Evolutionary conservation across 768 basidiomycete species (phyloP).

Genomic region (Russula virescens): DNA sequence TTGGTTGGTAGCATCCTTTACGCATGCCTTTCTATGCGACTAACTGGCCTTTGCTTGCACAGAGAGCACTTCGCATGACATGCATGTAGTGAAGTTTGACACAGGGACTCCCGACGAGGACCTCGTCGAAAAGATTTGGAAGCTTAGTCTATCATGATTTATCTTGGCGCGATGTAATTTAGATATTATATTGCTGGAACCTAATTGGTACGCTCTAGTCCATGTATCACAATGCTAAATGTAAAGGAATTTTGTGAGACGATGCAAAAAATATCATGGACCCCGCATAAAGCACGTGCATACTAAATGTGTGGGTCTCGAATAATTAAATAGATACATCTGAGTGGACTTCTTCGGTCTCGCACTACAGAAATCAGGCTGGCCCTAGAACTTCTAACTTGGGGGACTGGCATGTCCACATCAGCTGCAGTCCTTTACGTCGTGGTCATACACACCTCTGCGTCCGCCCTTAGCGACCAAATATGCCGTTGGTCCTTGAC

Average conservation of each 20-base stretch:
- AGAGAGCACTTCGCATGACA: slow-evolving; percentile 19
- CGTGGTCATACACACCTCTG: slow-evolving; percentile 7
- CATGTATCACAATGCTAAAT: slow-evolving; percentile 4
- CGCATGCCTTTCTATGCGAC: background rate
- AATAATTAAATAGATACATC: slow-evolving; percentile 10
- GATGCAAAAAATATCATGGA: slow-evolving; percentile 2
- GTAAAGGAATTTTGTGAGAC: background rate
- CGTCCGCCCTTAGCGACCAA: slow-evolving; percentile 59
- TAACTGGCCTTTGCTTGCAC: slow-evolving; percentile 22
- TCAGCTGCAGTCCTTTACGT: background rate
- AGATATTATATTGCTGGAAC: background rate
- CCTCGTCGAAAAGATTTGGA: slow-evolving; percentile 20
- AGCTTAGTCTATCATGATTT: slow-evolving; percentile 9
- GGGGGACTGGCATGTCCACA: background rate
- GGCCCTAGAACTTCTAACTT: background rate
- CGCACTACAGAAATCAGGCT: background rate
- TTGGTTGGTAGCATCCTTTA: slow-evolving; percentile 45
- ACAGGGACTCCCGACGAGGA: background rate
- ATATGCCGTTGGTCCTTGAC: slow-evolving; percentile 68
- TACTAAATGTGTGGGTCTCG: background rate
- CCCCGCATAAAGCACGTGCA: background rate
- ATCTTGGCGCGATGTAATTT: background rate
- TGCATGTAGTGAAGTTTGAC: slow-evolving; percentile 18
- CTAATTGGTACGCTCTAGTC: slow-evolving; percentile 1
- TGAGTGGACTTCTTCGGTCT: background rate